Evolutionary conservation across 1,139 yeast species (phyloP).

Genomic region (Diutina neorugosa): DNA sequence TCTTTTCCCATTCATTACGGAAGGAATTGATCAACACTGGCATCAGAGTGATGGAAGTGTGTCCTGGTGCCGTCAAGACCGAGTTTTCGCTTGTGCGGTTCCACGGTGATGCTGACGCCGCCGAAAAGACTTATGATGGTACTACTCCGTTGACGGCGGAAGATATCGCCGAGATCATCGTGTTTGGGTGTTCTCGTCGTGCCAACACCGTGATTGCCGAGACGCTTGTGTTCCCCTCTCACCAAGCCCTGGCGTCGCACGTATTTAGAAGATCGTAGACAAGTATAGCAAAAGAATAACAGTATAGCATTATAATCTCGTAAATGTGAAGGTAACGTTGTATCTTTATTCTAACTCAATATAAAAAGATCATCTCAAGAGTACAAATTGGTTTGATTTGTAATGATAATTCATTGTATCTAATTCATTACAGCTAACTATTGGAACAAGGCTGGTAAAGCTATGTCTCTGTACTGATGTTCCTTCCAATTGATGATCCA

Average conservation of each 20-base stretch:
- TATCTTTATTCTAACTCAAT: too few relatives aligned
- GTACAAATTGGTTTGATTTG: too few relatives aligned
- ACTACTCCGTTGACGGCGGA: slow-evolving; percentile 8
- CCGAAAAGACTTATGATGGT: slow-evolving; percentile 10
- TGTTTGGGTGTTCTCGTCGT: slow-evolving; percentile 9
- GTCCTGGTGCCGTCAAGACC: slow-evolving; percentile 10
- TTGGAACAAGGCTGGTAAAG: too few relatives aligned
- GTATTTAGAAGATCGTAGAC: slow-evolving; percentile 4
- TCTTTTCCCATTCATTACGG: slow-evolving; percentile 9
- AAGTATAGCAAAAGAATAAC: background rate
- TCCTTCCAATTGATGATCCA: too few relatives aligned
- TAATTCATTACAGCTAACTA: too few relatives aligned
- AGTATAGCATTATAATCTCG: background rate
- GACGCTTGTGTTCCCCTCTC: slow-evolving; percentile 5
- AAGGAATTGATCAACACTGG: slow-evolving; percentile 10
- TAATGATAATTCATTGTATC: too few relatives aligned
- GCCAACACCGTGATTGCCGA: slow-evolving; percentile 10
- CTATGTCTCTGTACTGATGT: too few relatives aligned
- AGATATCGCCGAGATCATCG: slow-evolving; percentile 10
- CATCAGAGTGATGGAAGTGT: slow-evolving; percentile 10
- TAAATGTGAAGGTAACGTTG: too few relatives aligned
- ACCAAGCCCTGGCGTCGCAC: slow-evolving; percentile 4
- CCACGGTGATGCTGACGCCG: slow-evolving; percentile 9
- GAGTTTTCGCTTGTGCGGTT: slow-evolving; percentile 10
- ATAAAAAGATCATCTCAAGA: too few relatives aligned